phyloP scores from a whole-genome alignment of 495 filamentous ascomycete genomes.

The Glonium stellatum region DNA sequence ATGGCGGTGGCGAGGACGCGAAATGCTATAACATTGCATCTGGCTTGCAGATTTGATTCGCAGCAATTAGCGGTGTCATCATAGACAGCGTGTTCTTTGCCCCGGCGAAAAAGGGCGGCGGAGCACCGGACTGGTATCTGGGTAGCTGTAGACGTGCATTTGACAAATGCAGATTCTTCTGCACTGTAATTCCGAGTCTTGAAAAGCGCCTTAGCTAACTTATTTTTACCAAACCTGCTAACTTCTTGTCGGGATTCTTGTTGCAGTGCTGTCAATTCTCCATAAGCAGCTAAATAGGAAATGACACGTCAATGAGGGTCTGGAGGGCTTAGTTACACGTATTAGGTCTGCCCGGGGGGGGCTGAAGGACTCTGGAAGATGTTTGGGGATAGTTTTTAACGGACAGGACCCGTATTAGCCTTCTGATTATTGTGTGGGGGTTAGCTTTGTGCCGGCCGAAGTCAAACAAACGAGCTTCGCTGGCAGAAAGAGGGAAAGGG shows the following conservation, averaged over 20 bases:
- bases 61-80: conserved; percentile 13
- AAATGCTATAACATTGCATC: conserved; percentile 4
- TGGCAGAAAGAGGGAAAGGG: too few species aligned
- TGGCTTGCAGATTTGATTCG: conserved; percentile 15
- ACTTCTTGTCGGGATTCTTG: conserved; percentile 1
- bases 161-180: not conserved
- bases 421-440: too few species aligned
- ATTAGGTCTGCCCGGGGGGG: not conserved
- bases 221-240: not conserved
- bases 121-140: conserved; percentile 11
- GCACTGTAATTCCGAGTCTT: not conserved
- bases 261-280: not conserved
- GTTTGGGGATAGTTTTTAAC: too few species aligned
- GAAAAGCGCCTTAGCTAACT: not conserved
- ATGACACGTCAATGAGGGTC: conserved; percentile 22
- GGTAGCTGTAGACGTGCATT: not conserved
- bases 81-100: conserved; percentile 8
- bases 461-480: too few species aligned
- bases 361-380: too few species aligned
- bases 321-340: conserved; percentile 31
- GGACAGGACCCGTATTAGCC: too few species aligned
- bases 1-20: not conserved
- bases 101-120: conserved; percentile 3
- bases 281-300: conserved; percentile 19
- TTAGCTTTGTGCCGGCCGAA: too few species aligned